Evolutionary conservation across 208 protist genomes (phyloP).

Genomic region (Herpetomonas samuelpessoai): DNA sequence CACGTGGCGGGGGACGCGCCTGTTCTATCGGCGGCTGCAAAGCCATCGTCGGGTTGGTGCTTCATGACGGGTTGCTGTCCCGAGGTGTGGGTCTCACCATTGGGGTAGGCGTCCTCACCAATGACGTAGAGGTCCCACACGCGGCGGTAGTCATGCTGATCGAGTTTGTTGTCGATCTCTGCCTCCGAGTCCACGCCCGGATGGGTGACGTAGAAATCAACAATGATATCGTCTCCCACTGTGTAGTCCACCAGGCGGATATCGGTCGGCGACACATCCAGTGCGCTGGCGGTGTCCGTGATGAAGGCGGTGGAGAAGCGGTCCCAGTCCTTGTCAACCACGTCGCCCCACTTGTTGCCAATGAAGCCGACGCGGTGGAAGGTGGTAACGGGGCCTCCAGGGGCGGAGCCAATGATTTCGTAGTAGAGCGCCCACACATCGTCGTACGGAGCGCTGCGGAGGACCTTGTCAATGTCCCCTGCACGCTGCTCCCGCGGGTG

Average conservation of each 20-base stretch:
- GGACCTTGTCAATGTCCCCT: constrained; percentile 37
- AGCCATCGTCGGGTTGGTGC: constrained; percentile 1
- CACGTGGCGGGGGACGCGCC: background rate
- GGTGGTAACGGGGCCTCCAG: constrained; percentile 20
- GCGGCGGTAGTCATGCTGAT: constrained; percentile 28
- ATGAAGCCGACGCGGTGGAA: constrained; percentile 77
- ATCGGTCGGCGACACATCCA: constrained; percentile 21
- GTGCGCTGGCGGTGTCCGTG: constrained; percentile 40
- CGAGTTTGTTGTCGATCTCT: constrained; percentile 36
- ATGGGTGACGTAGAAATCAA: constrained; percentile 60
- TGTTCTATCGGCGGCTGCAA: background rate
- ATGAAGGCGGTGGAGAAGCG: constrained; percentile 42
- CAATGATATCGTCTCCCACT: constrained; percentile 43
- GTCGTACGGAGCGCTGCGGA: constrained; percentile 47
- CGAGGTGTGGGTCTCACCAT: background rate
- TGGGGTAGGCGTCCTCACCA: constrained; percentile 13
- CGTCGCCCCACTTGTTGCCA: constrained; percentile 41
- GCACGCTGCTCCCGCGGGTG: constrained; percentile 28
- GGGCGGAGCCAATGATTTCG: constrained; percentile 2
- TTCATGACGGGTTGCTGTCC: constrained; percentile 27
- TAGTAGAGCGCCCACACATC: constrained; percentile 67
- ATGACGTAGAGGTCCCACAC: constrained; percentile 58
- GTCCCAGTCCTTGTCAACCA: constrained; percentile 30
- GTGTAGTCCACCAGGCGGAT: constrained; percentile 43
- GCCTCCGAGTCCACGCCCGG: constrained; percentile 17